Base-by-base conservation (phyloP, 1,139 yeast species). In the Debaryomyces udenii region DNA sequence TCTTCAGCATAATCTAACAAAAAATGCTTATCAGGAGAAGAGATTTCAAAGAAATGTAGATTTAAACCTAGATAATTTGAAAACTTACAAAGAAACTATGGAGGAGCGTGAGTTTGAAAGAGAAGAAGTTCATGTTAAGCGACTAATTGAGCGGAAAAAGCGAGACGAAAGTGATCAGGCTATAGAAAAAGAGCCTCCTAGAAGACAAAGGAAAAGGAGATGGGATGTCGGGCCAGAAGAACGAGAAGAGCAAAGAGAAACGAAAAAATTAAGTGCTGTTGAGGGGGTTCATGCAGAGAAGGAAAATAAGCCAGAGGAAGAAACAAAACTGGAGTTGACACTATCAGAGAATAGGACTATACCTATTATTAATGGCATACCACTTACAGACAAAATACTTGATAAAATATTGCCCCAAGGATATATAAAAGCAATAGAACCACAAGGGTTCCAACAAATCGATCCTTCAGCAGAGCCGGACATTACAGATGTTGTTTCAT, bases 331-430 rank as follows among this genome's bases (percentile, higher is more conserved):
- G 22, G 10, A 16, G 2, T 27, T 31, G 15, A 27, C 27, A 16
- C 14, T 16, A 6, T 5, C 14, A 13, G 16, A 34, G 56, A 31
- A 50, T 50, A 35, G 61, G 35, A 56, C 66, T 37, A 57, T 67
- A 2, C 81, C 81, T 1, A 56, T 70, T 2, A 62, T 74, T 10
- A 61, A 67, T 42, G 77, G 81, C 2, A 63, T 78, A 4, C 69
- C 73, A 0, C 57, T 81, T 23, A 70, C 81, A 0, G 77, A 76
- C 46, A 76, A 66, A 20, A 65, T 74, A 17, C 62, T 83, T 10
- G 76, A 80, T 44, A 62, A 65, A 40, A 56, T 83, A 6, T 61
- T 84, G 27, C 90, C 89, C 0, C 47, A 60, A 7, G 86, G 85
- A 0, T 83, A 77, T 49, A 63, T 59, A 27, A 64, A 71, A 30